A percentile compares a stretch with the other conserved stretches of the same genome.
These are phyloP conservation scores for Sclerotinia spermophila DNA, from an alignment of 2,329 filamentous ascomycete species.

Conservation along the genomic window DNA sequence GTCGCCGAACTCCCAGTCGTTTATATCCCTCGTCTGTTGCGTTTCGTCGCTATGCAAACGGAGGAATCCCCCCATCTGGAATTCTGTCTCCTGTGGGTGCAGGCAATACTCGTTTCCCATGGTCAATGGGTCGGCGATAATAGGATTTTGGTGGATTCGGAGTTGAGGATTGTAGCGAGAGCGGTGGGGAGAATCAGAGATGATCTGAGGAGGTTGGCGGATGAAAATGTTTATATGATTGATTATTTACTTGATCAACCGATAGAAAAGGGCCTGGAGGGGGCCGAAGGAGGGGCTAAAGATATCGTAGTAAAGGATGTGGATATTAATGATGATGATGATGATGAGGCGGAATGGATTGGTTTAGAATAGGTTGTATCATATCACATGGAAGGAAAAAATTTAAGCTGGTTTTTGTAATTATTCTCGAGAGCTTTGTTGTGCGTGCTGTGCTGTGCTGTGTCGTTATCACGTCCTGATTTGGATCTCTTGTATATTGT, in stretches of 20 bases:
- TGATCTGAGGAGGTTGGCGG: slow-evolving; percentile 76
- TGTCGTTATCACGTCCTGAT: neutral
- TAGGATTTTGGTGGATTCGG: slow-evolving; percentile 73
- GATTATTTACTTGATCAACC: slow-evolving; percentile 70
- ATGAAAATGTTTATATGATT: slow-evolving; percentile 85
- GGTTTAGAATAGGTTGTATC: slow-evolving; percentile 44
- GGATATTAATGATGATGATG: slow-evolving; percentile 38
- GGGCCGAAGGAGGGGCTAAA: slow-evolving; percentile 38
- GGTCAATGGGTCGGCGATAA: slow-evolving; percentile 82
- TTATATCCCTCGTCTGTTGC: slow-evolving; percentile 79
- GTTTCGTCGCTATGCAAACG: slow-evolving; percentile 82
- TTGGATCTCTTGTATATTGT: neutral
- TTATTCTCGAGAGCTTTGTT: neutral
- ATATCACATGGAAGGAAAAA: slow-evolving; percentile 3
- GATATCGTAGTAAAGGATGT: slow-evolving; percentile 36
- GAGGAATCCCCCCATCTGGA: slow-evolving; percentile 92
- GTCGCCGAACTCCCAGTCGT: slow-evolving; percentile 76
- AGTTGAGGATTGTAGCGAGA: slow-evolving; percentile 77
- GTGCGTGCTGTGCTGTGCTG: neutral
- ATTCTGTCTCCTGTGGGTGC: slow-evolving; percentile 91
- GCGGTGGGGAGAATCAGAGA: slow-evolving; percentile 76
- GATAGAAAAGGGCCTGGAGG: slow-evolving; percentile 32
- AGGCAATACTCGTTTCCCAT: slow-evolving; percentile 75
- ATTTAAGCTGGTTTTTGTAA: neutral
- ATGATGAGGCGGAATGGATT: slow-evolving; percentile 48